These are phyloP conservation scores for Pichia cephalocereana DNA, from an alignment of 805 yeast genomes.

Conservation along the genomic window DNA sequence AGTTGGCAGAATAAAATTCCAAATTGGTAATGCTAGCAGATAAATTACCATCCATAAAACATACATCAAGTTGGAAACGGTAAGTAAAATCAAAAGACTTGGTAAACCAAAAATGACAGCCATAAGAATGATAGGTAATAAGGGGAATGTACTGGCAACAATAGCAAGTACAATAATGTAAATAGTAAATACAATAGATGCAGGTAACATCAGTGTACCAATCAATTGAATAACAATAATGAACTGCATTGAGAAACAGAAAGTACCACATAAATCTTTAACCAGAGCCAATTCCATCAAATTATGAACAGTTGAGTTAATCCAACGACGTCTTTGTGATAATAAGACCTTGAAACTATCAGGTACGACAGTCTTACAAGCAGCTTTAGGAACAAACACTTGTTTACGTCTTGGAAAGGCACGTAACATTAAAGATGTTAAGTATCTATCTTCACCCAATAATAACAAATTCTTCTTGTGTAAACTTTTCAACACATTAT, in stretches of 20 bases:
- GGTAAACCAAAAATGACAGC: conserved; percentile 80
- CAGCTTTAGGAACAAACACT: conserved; percentile 81
- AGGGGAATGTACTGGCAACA: conserved; percentile 66
- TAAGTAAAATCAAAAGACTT: conserved; percentile 68
- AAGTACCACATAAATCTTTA: conserved; percentile 85
- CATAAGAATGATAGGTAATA: conserved; percentile 65
- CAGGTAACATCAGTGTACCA: conserved; percentile 84
- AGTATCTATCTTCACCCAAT: conserved; percentile 84
- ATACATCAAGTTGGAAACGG: conserved; percentile 67
- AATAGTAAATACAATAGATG: conserved; percentile 74
- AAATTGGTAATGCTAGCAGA: conserved; percentile 74
- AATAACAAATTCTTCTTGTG: conserved; percentile 79
- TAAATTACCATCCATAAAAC: conserved; percentile 74
- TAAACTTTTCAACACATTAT: conserved; percentile 72
- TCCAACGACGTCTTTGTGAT: conserved; percentile 96
- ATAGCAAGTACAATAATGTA: conserved; percentile 70
- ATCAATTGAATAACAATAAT: conserved; percentile 74
- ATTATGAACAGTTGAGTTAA: conserved; percentile 89
- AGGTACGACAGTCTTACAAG: conserved; percentile 89
- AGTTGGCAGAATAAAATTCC: conserved; percentile 83
- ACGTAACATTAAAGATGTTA: conserved; percentile 75
- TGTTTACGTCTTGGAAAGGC: conserved; percentile 88
- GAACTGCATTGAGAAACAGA: conserved; percentile 93
- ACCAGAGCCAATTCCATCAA: conserved; percentile 80
- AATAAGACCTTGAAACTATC: conserved; percentile 66